phyloP scores from a whole-genome alignment of 2,329 filamentous ascomycete genomes.

The Celoporthe dispersa region DNA sequence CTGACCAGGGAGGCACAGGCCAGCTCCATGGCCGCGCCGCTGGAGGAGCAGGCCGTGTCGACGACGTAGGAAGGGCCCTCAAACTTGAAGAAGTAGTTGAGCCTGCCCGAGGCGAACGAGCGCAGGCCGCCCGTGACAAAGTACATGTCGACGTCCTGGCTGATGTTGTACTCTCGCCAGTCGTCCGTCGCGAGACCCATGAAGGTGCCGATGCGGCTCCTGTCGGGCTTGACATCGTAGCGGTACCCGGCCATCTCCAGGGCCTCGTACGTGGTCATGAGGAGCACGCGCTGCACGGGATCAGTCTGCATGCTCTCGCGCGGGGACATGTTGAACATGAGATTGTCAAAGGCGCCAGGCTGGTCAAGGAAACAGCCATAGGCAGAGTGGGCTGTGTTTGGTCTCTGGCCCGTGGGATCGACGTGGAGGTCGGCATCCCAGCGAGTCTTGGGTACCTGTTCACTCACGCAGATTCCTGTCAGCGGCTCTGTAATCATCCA shows the following conservation, averaged over 20 bases:
- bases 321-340: constrained; percentile 2
- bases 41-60: constrained; percentile 45
- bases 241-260: constrained; percentile 14
- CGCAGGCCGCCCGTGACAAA: constrained; percentile 20
- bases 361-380: constrained; percentile 5
- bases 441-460: constrained; percentile 1
- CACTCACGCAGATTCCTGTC: background rate
- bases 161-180: constrained; percentile 12
- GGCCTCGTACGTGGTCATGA: constrained; percentile 20
- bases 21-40: constrained; percentile 42
- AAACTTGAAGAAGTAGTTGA: constrained; percentile 42
- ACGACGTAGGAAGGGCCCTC: constrained; percentile 38
- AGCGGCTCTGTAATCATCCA: background rate
- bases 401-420: constrained; percentile 1
- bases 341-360: constrained; percentile 3
- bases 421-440: constrained; percentile 11
- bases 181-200: constrained; percentile 3
- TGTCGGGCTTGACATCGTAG: background rate
- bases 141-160: constrained; percentile 13
- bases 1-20: constrained; percentile 38
- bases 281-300: constrained; percentile 4
- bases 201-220: constrained; percentile 8
- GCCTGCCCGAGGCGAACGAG: constrained; percentile 35
- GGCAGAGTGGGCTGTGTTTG: background rate
- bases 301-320: constrained; percentile 11